Percentiles rank a stretch among this genome's conserved stretches.
These are phyloP conservation scores for Panicum virgatum DNA, from an alignment of 202 grass and related monocot species.

Conservation along the genomic window DNA sequence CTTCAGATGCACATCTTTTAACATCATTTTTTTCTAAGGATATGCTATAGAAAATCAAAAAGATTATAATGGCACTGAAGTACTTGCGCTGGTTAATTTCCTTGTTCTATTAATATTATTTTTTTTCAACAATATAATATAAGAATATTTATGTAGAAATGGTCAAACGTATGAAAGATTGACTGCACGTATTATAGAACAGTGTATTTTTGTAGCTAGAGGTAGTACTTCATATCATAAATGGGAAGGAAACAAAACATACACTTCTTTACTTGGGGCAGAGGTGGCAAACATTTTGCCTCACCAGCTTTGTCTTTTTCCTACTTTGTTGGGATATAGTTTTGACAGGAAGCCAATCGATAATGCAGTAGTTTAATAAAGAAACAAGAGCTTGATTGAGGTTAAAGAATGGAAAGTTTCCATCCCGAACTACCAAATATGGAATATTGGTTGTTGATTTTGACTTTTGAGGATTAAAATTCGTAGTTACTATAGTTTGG, in stretches of 20 bases:
- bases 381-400: background rate
- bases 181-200: background rate
- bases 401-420: background rate
- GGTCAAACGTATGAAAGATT: background rate
- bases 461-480: slow-evolving; percentile 29
- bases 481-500: background rate
- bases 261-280: background rate
- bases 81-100: background rate
- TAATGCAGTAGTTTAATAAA: slow-evolving; percentile 2
- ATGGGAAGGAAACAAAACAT: background rate
- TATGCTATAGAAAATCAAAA: background rate
- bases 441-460: background rate
- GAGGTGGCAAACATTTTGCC: slow-evolving; percentile 17
- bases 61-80: background rate
- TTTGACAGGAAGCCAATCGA: background rate
- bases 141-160: background rate
- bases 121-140: background rate
- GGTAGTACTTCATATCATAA: background rate
- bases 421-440: background rate
- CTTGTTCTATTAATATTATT: background rate
- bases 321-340: background rate
- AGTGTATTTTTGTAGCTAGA: background rate
- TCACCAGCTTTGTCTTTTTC: background rate
- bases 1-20: background rate
- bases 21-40: background rate